Conservation (phyloP, 2,329 filamentous ascomycete species). For the Epichloe typhina region DNA sequence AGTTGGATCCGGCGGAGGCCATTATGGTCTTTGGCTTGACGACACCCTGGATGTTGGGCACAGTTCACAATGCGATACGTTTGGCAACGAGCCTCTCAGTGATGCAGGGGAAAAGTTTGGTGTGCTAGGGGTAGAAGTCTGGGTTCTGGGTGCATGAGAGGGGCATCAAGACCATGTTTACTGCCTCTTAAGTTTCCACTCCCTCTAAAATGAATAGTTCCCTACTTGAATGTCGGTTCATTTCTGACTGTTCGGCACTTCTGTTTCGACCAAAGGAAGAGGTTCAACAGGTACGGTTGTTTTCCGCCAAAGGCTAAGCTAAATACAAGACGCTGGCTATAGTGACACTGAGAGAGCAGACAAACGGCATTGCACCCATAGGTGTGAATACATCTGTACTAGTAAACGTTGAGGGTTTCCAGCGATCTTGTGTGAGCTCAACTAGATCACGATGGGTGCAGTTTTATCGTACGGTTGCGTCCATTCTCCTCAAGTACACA, state of each 20-base stretch:
- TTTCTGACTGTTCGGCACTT: background rate
- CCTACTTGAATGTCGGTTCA: background rate
- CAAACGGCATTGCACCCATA: no score
- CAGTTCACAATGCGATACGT: conserved; percentile 74
- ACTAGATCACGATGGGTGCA: no score
- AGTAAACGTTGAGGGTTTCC: no score
- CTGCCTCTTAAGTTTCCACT: background rate
- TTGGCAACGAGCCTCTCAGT: conserved; percentile 87
- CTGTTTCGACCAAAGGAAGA: background rate
- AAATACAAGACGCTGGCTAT: background rate
- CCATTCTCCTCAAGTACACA: no score
- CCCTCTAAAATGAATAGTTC: background rate
- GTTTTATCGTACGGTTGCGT: no score
- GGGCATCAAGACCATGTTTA: background rate
- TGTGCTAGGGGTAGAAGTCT: conserved; percentile 80
- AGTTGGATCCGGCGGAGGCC: conserved; percentile 76
- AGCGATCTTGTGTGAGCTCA: no score
- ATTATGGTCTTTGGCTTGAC: conserved; percentile 89
- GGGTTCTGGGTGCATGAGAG: conserved; percentile 59
- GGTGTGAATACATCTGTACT: no score
- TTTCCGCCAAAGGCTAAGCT: background rate
- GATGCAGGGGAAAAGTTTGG: conserved; percentile 94
- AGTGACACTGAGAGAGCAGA: no score
- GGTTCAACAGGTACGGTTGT: background rate
- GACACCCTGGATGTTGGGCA: conserved; percentile 73